phyloP scores from a whole-genome alignment of 2,329 filamentous ascomycete species.

The Aspergillus fijiensis region DNA sequence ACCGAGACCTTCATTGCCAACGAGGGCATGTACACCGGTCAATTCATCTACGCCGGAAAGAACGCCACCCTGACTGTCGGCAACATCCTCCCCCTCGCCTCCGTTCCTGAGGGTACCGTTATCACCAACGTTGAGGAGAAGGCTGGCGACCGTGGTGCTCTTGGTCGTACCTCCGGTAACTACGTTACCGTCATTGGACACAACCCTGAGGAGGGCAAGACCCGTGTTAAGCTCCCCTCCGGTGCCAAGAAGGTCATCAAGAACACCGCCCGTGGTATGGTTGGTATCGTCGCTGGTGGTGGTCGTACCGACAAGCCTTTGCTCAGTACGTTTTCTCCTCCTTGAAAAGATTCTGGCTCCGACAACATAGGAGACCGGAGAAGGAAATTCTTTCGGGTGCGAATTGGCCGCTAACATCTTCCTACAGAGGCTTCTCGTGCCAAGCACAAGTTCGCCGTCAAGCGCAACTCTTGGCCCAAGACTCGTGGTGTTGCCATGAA shows the following conservation, averaged over 20 bases:
- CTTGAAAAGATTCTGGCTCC: background rate
- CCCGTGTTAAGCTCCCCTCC: conserved; percentile 97
- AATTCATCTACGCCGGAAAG: conserved; percentile 99
- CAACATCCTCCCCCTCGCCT: conserved; percentile 92
- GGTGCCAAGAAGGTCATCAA: conserved; percentile 99
- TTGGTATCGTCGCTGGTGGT: conserved; percentile 98
- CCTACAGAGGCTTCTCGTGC: conserved; percentile 90
- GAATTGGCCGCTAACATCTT: conserved; percentile 40
- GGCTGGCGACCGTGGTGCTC: conserved; percentile 90
- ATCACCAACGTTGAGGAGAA: conserved; percentile 99
- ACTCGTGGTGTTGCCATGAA: conserved; percentile 99
- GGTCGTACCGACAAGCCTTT: conserved; percentile 99
- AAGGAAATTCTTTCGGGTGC: background rate
- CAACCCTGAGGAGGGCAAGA: conserved; percentile 99
- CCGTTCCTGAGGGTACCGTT: conserved; percentile 98
- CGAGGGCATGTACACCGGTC: conserved; percentile 99
- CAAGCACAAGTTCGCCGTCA: conserved; percentile 99
- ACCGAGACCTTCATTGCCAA: conserved; percentile 99
- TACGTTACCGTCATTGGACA: conserved; percentile 98
- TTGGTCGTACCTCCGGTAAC: conserved; percentile 97
- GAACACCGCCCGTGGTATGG: conserved; percentile 93
- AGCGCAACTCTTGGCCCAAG: conserved; percentile 99
- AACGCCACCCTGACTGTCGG: conserved; percentile 94
- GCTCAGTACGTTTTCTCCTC: conserved; percentile 62
- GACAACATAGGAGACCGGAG: background rate